Evolutionary conservation across 345 rosid species (phyloP).

Genomic region (Odontarrhena argentea): DNA sequence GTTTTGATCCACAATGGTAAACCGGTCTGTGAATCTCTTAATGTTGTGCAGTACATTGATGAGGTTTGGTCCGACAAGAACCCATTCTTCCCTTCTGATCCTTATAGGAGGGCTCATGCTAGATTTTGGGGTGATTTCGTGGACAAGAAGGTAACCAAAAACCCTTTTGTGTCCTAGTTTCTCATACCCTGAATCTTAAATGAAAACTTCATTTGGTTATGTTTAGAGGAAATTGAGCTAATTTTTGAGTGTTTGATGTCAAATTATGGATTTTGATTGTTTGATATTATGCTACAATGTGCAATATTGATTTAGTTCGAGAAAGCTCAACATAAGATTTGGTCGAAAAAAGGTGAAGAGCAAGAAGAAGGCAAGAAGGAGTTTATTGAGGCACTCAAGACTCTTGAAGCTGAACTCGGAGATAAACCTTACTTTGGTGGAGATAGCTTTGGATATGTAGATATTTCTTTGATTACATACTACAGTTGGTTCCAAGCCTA

Average conservation of each 20-base stretch:
- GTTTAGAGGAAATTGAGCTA: too few species aligned
- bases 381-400: conserved; percentile 24
- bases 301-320: too few species aligned
- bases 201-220: too few species aligned
- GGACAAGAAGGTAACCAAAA: conserved; percentile 24
- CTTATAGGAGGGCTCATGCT: conserved; percentile 22
- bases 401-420: conserved; percentile 33
- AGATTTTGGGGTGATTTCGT: conserved; percentile 21
- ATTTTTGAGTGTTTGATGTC: too few species aligned
- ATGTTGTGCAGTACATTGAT: conserved; percentile 12
- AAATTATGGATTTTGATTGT: too few species aligned
- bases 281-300: too few species aligned
- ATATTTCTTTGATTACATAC: conserved; percentile 27
- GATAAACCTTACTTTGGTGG: conserved; percentile 35
- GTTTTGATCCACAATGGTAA: background rate
- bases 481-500: conserved; percentile 29
- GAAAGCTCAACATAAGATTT: background rate
- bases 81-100: conserved; percentile 6
- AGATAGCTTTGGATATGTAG: conserved; percentile 17
- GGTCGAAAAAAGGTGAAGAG: conserved; percentile 34
- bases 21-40: conserved; percentile 20
- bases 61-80: background rate
- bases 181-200: too few species aligned
- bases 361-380: conserved; percentile 15
- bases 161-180: too few species aligned